These are phyloP conservation scores for Jimgerdemannia lactiflua DNA, from an alignment of 192 early-diverging fungal species.

Conservation along the genomic window DNA sequence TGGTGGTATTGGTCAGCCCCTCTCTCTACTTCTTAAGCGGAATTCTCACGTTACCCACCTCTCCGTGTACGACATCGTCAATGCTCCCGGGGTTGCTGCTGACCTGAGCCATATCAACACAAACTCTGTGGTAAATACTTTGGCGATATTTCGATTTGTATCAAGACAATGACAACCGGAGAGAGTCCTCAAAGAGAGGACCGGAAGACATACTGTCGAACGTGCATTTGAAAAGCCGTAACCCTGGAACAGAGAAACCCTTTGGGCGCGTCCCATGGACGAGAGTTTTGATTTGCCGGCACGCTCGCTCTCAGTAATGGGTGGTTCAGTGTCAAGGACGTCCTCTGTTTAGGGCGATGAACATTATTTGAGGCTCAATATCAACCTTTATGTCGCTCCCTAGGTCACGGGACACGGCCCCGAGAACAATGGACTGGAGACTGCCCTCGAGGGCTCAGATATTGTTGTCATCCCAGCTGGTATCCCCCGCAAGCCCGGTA, in stretches of 20 bases:
- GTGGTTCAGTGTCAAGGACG: background rate
- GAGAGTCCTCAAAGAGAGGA: too few species aligned
- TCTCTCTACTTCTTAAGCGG: constrained; percentile 93
- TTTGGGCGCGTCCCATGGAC: too few species aligned
- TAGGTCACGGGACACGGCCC: constrained; percentile 46
- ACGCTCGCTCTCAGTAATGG: background rate
- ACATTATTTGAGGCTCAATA: too few species aligned
- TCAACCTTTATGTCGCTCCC: too few species aligned
- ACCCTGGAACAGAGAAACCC: too few species aligned
- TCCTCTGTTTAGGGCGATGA: background rate
- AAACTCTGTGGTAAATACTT: constrained; percentile 20
- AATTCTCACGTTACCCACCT: constrained; percentile 84
- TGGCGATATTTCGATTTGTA: background rate
- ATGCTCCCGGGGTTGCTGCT: constrained; percentile 96
- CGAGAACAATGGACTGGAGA: constrained; percentile 44
- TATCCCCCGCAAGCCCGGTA: constrained; percentile 98
- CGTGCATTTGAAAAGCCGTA: too few species aligned
- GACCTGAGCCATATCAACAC: constrained; percentile 62
- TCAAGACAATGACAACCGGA: background rate
- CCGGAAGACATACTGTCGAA: too few species aligned
- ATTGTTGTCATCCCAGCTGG: constrained; percentile 97
- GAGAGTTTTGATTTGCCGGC: background rate
- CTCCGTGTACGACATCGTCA: constrained; percentile 92
- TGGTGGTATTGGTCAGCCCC: constrained; percentile 98
- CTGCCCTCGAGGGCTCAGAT: constrained; percentile 43